These are phyloP conservation scores for Psilocybe sp. DNA, from an alignment of 768 basidiomycete genomes.

Conservation along the genomic window DNA sequence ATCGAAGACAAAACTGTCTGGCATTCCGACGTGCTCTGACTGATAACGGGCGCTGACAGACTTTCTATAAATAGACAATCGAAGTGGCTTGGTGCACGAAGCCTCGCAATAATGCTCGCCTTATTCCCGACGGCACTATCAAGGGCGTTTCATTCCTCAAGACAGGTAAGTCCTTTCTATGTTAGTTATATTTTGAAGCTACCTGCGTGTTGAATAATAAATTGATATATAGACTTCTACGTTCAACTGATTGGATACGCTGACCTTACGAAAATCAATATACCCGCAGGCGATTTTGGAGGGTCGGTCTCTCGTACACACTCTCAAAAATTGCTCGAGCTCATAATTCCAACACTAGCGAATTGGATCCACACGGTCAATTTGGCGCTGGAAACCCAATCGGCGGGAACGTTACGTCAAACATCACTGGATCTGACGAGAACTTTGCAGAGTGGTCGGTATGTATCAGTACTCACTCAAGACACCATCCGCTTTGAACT, in stretches of 20 bases:
- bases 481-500: too few relatives aligned
- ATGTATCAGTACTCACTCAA: too few relatives aligned
- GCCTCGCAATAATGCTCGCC: conserved; percentile 40
- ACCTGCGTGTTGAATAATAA: not conserved
- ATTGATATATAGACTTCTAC: conserved; percentile 31
- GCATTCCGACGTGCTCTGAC: not conserved
- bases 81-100: conserved; percentile 47
- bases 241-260: conserved; percentile 41
- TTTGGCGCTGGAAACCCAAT: conserved; percentile 39
- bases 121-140: conserved; percentile 43
- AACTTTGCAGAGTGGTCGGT: conserved; percentile 13
- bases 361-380: conserved; percentile 44
- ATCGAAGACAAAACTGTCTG: too few relatives aligned
- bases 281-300: conserved; percentile 37
- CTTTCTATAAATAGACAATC: conserved; percentile 24
- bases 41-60: conserved; percentile 1
- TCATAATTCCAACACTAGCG: conserved; percentile 18
- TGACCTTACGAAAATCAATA: conserved; percentile 40
- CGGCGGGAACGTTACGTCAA: conserved; percentile 45
- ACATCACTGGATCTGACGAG: conserved; percentile 35
- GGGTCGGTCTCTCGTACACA: too few relatives aligned
- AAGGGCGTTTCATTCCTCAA: conserved; percentile 40
- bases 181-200: not conserved
- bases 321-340: too few relatives aligned
- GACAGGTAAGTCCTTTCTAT: conserved; percentile 24